Evolutionary conservation across 257 asterid species (phyloP), one percentile per base, ranked within the genome.

Genomic region (Petunia secreta): DNA sequence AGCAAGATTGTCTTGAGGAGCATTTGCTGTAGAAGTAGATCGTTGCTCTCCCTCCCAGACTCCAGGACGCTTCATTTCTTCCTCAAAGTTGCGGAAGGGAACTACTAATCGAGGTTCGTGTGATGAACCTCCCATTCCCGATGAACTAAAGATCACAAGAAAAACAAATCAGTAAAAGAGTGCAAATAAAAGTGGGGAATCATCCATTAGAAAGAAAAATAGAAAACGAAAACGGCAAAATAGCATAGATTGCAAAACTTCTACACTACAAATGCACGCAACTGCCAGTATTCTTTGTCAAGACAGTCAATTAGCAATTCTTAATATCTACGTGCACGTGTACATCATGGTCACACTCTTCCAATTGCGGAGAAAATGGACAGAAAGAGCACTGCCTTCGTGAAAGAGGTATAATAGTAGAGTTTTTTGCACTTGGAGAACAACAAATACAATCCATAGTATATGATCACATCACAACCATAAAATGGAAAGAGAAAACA

Each of bases 31-130:
- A 85, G 95, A 87, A 75, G 93, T 86, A 86, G 98, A 89, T 79
- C 90, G 92, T 82, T 82, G 87, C 44, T 89, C 97, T 54, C 85
- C 83, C 83, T 87, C 98, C 99, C 99, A 95, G 25, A 95, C 95
- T 81, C 91, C 93, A 54, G 96, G 87, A 40, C 84, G 90, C 85
- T 87, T 95, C 97, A 89, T 88, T 89, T 95, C 98, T 83, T 95
- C 97, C 87, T 90, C 92, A 85, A 95, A 95, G 84, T 95, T 95
- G 89, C 99, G 98, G 87, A 96, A 94, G 39, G 98, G 98, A 67
- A 90, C 97, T 54, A 94, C 97, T 75, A 92, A 63, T 78, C 83
- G 97, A 82, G 92, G 80, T 85, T 90, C 97, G 66, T 84, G 86
- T 44, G 97, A 83, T 81, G 91, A 85, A 79, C 87, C 91, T 79